Evolutionary conservation across 2,329 filamentous ascomycete genomes (phyloP).

Genomic region (Aureobasidium sp.): DNA sequence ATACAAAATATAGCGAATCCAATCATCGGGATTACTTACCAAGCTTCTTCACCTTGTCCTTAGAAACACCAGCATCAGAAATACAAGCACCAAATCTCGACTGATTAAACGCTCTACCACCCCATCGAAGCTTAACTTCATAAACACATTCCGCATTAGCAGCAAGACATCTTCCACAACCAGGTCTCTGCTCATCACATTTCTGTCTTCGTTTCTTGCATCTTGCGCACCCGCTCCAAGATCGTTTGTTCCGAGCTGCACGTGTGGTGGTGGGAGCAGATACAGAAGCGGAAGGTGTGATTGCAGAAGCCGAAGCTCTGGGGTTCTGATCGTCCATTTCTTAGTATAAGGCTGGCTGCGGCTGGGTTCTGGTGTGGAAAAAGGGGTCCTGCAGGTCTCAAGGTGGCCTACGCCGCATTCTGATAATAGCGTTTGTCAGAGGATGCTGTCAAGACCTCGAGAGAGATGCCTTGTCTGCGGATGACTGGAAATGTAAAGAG

Average conservation of each 20-base stretch:
- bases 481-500: background rate
- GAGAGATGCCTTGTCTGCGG: background rate
- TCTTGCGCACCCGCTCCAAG: constrained; percentile 14
- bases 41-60: constrained; percentile 10
- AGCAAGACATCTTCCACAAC: constrained; percentile 3
- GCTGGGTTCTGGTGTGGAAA: background rate
- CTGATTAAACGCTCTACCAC: constrained; percentile 15
- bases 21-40: background rate
- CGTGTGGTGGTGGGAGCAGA: background rate
- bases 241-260: constrained; percentile 3
- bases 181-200: constrained; percentile 14
- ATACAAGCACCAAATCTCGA: constrained; percentile 15
- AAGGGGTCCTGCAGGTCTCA: background rate
- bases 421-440: background rate
- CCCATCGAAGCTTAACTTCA: constrained; percentile 16
- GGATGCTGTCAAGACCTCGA: background rate
- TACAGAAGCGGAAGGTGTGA: background rate
- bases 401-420: constrained; percentile 9
- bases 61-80: background rate
- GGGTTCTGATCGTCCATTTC: background rate
- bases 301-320: background rate
- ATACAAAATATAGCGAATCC: background rate
- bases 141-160: constrained; percentile 11
- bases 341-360: background rate
- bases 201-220: constrained; percentile 17